Evolutionary conservation across 352 stramenopile genomes (phyloP).

Genomic region (Blastocystis sp.): DNA sequence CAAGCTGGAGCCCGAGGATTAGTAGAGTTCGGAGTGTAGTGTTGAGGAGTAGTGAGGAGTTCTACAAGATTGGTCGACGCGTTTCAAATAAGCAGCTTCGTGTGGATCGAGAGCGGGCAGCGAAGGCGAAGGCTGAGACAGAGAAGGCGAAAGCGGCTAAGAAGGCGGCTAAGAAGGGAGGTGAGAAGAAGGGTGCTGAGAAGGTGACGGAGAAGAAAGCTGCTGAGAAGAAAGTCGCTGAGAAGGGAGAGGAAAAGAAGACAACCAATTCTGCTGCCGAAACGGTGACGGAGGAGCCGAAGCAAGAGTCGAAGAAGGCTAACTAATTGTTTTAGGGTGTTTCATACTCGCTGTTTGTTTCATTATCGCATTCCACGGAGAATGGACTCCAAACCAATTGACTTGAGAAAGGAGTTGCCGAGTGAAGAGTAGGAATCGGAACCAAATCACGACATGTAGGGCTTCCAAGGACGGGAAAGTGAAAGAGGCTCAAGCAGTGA

Average conservation of each 20-base stretch:
- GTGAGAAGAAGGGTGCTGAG: background rate
- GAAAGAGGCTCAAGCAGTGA: constrained; percentile 47
- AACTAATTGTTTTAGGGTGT: constrained; percentile 43
- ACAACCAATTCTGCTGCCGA: background rate
- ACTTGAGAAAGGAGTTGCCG: constrained; percentile 21
- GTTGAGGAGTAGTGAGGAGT: constrained; percentile 11
- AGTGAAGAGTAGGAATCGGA: background rate
- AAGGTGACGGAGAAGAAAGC: background rate
- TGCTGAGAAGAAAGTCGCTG: constrained; percentile 8
- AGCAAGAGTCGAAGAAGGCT: background rate
- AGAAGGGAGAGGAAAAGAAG: constrained; percentile 10
- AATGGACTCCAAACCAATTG: background rate
- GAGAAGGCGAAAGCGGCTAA: background rate
- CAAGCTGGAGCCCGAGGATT: constrained; percentile 47
- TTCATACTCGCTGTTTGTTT: constrained; percentile 10
- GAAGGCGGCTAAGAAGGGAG: background rate
- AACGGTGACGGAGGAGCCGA: background rate
- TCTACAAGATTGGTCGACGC: constrained; percentile 26
- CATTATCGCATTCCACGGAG: background rate
- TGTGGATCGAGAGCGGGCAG: background rate
- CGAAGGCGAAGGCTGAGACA: background rate
- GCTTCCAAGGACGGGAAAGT: background rate
- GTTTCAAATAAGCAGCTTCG: background rate
- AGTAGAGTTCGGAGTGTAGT: background rate
- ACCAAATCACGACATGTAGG: background rate